Evolutionary conservation across 2,329 filamentous ascomycete species (phyloP), one percentile per base, ranked within the genome.

Genomic region (Alternaria panax): DNA sequence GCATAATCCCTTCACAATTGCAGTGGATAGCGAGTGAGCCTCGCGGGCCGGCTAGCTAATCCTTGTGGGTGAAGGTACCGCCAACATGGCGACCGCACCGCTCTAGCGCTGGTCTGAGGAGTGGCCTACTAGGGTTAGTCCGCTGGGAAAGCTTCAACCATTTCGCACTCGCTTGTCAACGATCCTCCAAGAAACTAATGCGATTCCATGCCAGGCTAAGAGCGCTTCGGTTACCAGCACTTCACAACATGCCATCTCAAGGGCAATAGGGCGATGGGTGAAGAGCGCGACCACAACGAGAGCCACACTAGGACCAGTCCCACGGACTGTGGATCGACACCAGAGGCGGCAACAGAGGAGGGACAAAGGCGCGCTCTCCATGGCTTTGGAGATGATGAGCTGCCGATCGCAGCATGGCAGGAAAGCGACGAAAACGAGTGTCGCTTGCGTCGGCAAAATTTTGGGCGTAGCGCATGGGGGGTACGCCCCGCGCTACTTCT

Each of bases 1-100:
- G 72, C 73, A 75, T 73, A 73, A 75, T 50, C 63, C 65, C 52
- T 75, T 71, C 72, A 73, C 72, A 75, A 74, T 60, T 73, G 72
- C 67, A 59, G 68, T 72, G 70, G 71, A 65, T 66, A 65, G 68
- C 66, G 62, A 73, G 69, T 76, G 72, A 73, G 74, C 73, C 73
- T 74, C 70, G 71, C 53, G 65, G 72, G 53, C 51, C 62, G 56
- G 67, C 69, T 69, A 66, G 64, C 58, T 47, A 59, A 71, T 64
- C 70, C 71, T 69, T 73, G 71, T 63, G 57, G 42, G 47, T 59
- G 52, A 62, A 69, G 62, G 63, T 71, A 69, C 72, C 72, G 70
- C 63, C 64, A 64, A 63, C 65, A 63, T 68, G 73, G 73, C 67
- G 65, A 67, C 66, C 67, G 71, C 70, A 65, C 67, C 52, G 57